Conservation (phyloP, 1,284 basidiomycete species). For the Abortiporus biennis region DNA sequence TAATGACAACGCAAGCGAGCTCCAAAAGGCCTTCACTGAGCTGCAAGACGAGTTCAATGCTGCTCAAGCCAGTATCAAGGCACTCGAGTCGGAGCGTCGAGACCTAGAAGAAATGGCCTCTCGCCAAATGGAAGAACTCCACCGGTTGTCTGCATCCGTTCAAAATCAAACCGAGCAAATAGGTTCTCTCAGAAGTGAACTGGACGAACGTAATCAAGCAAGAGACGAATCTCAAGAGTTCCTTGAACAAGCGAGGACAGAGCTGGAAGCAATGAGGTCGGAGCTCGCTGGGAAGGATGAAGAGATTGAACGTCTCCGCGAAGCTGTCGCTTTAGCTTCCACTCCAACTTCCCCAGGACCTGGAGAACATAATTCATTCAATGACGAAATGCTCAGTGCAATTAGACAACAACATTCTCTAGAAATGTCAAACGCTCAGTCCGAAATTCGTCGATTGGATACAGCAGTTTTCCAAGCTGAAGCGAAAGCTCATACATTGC, state of each 20-base stretch:
- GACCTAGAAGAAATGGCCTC: slow-evolving; percentile 47
- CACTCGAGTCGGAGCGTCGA: slow-evolving; percentile 53
- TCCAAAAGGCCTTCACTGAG: slow-evolving; percentile 56
- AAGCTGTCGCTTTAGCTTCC: slow-evolving; percentile 18
- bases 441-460: slow-evolving; percentile 72
- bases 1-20: slow-evolving; percentile 43
- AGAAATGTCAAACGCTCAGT: slow-evolving; percentile 73
- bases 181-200: slow-evolving; percentile 35
- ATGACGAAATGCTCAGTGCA: slow-evolving; percentile 65
- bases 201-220: slow-evolving; percentile 42
- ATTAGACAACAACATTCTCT: slow-evolving; percentile 68
- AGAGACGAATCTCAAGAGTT: slow-evolving; percentile 58
- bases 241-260: slow-evolving; percentile 54
- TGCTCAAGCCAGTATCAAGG: slow-evolving; percentile 41
- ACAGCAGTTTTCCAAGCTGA: slow-evolving; percentile 68
- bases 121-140: slow-evolving; percentile 46
- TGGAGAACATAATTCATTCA: slow-evolving; percentile 36
- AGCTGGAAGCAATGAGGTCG: slow-evolving; percentile 58
- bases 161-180: slow-evolving; percentile 47
- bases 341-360: slow-evolving; percentile 25
- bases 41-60: slow-evolving; percentile 59
- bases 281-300: slow-evolving; percentile 56
- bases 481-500: slow-evolving; percentile 61
- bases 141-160: slow-evolving; percentile 36
- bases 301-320: slow-evolving; percentile 53